Evolutionary conservation across 192 early-diverging fungal species (phyloP).

Genomic region (Backusella tarrabulga): DNA sequence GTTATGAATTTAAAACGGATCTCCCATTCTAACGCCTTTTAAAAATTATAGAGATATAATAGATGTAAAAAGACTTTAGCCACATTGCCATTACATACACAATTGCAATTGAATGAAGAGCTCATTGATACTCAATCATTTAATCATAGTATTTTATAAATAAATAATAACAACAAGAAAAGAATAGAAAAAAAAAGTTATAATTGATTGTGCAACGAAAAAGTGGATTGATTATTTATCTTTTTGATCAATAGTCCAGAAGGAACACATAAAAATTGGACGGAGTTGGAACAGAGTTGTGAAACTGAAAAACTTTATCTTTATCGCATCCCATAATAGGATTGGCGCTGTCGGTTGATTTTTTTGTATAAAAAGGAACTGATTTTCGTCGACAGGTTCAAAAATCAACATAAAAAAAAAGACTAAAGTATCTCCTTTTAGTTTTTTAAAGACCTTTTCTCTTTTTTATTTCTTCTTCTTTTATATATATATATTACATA

Average conservation of each 20-base stretch:
- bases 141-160: background rate
- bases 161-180: background rate
- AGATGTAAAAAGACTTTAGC: background rate
- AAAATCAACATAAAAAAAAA: background rate
- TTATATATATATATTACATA: background rate
- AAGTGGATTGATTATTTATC: background rate
- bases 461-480: background rate
- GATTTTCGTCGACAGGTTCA: background rate
- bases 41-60: background rate
- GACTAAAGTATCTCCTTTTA: background rate
- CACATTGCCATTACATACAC: background rate
- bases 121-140: background rate
- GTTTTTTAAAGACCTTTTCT: background rate
- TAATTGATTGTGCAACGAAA: background rate
- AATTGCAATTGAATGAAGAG: background rate
- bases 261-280: background rate
- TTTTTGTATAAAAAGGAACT: slow-evolving; percentile 5
- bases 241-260: slow-evolving; percentile 9
- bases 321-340: background rate
- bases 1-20: background rate
- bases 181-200: background rate
- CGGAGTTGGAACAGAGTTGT: background rate
- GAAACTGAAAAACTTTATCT: slow-evolving; percentile 6
- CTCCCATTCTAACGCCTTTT: background rate
- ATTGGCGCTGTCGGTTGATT: background rate